These are phyloP conservation scores for Kluyveromyces lactis DNA, from an alignment of 805 yeast genomes.

Conservation along the genomic window DNA sequence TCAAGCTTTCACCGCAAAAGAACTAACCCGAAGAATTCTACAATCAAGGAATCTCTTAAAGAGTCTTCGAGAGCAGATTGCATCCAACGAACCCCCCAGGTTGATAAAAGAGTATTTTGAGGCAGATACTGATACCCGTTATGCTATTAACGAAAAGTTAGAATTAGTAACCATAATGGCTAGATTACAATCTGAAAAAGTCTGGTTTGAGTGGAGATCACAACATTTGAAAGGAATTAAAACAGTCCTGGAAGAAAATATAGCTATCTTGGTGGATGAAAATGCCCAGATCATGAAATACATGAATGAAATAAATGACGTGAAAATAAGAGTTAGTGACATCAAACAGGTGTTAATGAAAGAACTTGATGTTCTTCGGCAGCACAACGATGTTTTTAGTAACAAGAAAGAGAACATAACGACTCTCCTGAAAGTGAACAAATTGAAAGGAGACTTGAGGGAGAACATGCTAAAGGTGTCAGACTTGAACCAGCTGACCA, in stretches of 20 bases:
- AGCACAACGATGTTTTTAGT: background rate
- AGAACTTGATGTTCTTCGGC: slow-evolving; percentile 17
- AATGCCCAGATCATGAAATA: slow-evolving; percentile 13
- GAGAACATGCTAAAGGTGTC: slow-evolving; percentile 2
- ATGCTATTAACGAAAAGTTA: slow-evolving; percentile 39
- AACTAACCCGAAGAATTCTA: slow-evolving; percentile 40
- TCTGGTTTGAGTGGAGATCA: slow-evolving; percentile 58
- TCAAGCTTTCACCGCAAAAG: slow-evolving; percentile 46
- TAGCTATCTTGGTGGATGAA: slow-evolving; percentile 18
- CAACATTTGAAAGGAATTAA: slow-evolving; percentile 42
- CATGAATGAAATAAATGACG: slow-evolving; percentile 8
- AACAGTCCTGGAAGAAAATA: slow-evolving; percentile 23
- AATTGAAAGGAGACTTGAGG: slow-evolving; percentile 5
- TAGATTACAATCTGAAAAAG: slow-evolving; percentile 42
- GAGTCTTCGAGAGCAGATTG: slow-evolving; percentile 38
- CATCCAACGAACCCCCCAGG: slow-evolving; percentile 38
- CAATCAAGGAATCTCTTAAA: slow-evolving; percentile 42
- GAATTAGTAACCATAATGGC: slow-evolving; percentile 43
- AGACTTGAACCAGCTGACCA: background rate
- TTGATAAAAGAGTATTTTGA: slow-evolving; percentile 42
- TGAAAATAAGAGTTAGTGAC: slow-evolving; percentile 9
- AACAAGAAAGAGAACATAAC: background rate
- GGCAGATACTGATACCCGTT: slow-evolving; percentile 32
- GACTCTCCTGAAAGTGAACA: slow-evolving; percentile 6
- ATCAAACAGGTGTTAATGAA: slow-evolving; percentile 13